Evolutionary conservation across 2,329 filamentous ascomycete species (phyloP), one percentile per base, ranked within the genome.

Genomic region (Colletotrichum scovillei): DNA sequence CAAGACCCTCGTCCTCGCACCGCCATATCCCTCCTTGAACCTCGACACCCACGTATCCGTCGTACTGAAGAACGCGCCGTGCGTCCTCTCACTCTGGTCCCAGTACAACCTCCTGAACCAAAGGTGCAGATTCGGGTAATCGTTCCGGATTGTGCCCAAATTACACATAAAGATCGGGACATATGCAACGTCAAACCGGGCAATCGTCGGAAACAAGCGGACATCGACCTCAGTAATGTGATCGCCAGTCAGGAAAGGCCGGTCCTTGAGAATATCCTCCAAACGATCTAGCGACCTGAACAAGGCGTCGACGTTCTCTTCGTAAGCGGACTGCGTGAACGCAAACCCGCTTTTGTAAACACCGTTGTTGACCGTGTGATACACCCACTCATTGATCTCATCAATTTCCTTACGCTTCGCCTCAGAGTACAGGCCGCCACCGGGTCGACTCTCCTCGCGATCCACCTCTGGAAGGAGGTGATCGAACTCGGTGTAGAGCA

Each of bases 401-500:
- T 94, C 92, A 68, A 94, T 94, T 5, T 91, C 82, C 16, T 76
- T 70, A 11, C 83, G 84, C 4, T 93, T 81, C 1, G 84, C 76
- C 4, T 82, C 76, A 0, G 92, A 92, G 70, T 90, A 89, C n/a
- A 92, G 84, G 2, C 90, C 90, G 4, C 90, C 81, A 1, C 84
- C 84, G 0, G 85, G 83, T 62, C 83, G 84, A 69, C 84, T 88
- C 1, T 56, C 78, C 75, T 92, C 91, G 8, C 87, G 87, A 70
- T 87, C 84, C 66, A 88, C 75, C 24, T 86, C 84, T 0, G 88
- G 87, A 1, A 92, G 79, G 6, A 92, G 78, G 60, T 87, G 83
- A 74, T 95, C 93, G 78, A 95, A 95, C 67, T 91, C 92, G 12
- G 88, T 87, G 82, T 94, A 95, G 74, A 97, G 86, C 92, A 96